Conservation (phyloP, 768 basidiomycete genomes). For the Pleurotus pulmonarius region DNA sequence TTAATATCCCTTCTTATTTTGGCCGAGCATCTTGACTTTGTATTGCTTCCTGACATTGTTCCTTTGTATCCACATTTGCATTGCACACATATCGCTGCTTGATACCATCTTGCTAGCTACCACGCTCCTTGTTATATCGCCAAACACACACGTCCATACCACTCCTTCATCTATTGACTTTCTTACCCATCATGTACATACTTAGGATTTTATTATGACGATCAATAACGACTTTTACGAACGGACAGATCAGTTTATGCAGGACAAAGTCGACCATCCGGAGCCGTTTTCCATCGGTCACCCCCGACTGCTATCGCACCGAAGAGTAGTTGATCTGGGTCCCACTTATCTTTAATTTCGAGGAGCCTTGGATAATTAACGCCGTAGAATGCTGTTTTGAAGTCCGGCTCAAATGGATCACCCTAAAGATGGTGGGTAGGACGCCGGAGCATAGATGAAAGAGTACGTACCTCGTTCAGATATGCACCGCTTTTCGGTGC, state of each 20-base stretch:
- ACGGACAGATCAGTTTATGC: background rate
- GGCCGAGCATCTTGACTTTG: too few relatives aligned
- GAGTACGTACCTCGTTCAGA: conserved; percentile 5
- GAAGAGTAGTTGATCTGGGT: conserved; percentile 6
- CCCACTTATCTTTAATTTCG: conserved; percentile 7
- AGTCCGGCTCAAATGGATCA: conserved; percentile 9
- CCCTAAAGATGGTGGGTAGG: background rate
- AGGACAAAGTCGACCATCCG: background rate
- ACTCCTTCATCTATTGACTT: background rate
- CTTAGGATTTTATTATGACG: background rate
- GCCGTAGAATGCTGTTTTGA: conserved; percentile 9
- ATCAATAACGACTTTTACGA: background rate
- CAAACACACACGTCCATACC: background rate
- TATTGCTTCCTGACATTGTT: background rate
- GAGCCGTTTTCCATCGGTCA: conserved; percentile 6
- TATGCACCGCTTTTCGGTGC: conserved; percentile 4
- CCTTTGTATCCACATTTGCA: background rate
- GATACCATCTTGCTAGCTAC: background rate
- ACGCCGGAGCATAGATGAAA: background rate
- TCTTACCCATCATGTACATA: background rate
- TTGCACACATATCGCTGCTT: background rate
- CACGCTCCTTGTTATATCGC: background rate
- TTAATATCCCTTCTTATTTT: background rate
- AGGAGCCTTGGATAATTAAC: conserved; percentile 4
- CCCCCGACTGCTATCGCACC: conserved; percentile 7